A percentile compares a stretch with the other conserved stretches of the same genome.
Conservation (phyloP, 2,329 filamentous ascomycete genomes). For the Monilinia fructicola region DNA sequence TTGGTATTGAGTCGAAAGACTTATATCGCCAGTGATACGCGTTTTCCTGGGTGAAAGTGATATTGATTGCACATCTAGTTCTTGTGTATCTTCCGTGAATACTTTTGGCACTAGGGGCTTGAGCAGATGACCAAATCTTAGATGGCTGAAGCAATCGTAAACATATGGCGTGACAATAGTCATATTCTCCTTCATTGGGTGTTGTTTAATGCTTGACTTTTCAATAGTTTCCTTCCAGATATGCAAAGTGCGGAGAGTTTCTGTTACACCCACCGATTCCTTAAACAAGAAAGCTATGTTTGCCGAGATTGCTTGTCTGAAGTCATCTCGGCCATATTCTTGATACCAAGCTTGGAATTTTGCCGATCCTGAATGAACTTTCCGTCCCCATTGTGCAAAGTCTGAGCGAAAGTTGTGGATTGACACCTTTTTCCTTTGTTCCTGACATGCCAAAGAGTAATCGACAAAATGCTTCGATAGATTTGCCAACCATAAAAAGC, state of each 20-base stretch:
- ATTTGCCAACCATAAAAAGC: conserved; percentile 70
- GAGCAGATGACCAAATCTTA: conserved; percentile 59
- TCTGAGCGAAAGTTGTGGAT: conserved; percentile 56
- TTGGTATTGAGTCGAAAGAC: not conserved
- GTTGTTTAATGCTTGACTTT: conserved; percentile 38
- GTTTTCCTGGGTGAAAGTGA: conserved; percentile 9
- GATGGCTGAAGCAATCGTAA: conserved; percentile 60
- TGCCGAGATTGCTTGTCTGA: conserved; percentile 58
- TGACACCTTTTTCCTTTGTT: conserved; percentile 42
- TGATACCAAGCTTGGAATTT: conserved; percentile 56
- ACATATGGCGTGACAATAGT: conserved; percentile 74
- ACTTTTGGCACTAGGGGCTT: conserved; percentile 39
- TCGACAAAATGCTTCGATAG: conserved; percentile 72
- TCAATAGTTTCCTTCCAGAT: conserved; percentile 43
- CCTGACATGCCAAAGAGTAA: conserved; percentile 44
- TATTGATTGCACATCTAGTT: conserved; percentile 13
- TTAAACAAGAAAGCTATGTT: conserved; percentile 65
- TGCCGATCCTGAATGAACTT: conserved; percentile 45
- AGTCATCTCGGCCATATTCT: conserved; percentile 57
- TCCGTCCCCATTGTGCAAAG: conserved; percentile 59
- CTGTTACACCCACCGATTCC: conserved; percentile 52
- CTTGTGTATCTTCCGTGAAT: conserved; percentile 37
- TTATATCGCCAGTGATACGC: not conserved
- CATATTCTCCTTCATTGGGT: conserved; percentile 34
- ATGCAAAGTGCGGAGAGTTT: conserved; percentile 35